Evolutionary conservation across 345 rosid species (phyloP), one percentile per base, ranked within the genome.

Genomic region (Laguncularia racemosa): DNA sequence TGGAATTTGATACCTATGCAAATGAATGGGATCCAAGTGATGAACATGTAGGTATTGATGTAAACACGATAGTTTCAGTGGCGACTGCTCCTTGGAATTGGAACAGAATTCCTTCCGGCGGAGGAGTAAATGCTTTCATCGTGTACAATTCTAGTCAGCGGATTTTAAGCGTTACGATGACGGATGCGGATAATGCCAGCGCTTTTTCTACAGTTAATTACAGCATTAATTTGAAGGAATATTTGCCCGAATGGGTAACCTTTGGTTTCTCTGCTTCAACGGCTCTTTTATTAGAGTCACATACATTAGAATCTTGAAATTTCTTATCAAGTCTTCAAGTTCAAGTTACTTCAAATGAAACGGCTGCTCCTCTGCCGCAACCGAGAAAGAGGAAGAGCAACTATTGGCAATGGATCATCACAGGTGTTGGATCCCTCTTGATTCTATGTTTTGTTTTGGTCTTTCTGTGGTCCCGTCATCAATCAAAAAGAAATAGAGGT

Each of bases 191-290:
- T 3, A 19, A 43, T 18, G 1, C 21, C 14, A 51, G 13, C 10
- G 2, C 16, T 18, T 13, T 13, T 10, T 17, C 14, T 4, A 17
- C 20, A 20, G 14, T 51, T 14, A 14, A 33, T 40, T n/a, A 18
- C 2, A 19, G 6, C 20, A 49, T 44, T 43, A 40, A 61, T 43
- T 20, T 61, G 56, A 38, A 12, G 19, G 23, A 16, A 3, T 6
- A 2, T 18, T 20, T 61, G 57, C 64, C 64, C 3, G 19, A 61
- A 12, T 16, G 33, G 56, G 57, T 61, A 1, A 43, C 3, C 6
- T 40, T 61, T 13, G 64, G 64, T 12, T 61, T 61, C 49, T 51
- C 64, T 6, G 64, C 40, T 0, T 10, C 50, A 12, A 61, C 64
- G 1, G 64, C 57, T 17, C 1, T 0, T 10, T 0, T 0, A 3